These are phyloP conservation scores for Ceratobasidium sp. DNA, from an alignment of 1,284 basidiomycete genomes.

Conservation along the genomic window DNA sequence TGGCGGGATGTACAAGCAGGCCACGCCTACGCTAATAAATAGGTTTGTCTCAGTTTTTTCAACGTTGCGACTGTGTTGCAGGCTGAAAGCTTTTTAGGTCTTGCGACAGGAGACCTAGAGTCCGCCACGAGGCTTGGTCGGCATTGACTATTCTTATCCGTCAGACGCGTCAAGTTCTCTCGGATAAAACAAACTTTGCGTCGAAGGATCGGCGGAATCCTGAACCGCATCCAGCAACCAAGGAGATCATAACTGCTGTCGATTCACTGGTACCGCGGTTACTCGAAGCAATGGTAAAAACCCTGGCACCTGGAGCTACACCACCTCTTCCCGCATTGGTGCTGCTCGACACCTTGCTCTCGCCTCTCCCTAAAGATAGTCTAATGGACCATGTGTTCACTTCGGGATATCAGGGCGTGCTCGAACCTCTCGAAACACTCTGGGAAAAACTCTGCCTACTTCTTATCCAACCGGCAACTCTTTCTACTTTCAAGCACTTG, in stretches of 20 bases:
- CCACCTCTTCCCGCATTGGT: not conserved
- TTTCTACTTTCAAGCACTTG: conserved; percentile 72
- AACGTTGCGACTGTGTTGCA: not conserved
- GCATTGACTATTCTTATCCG: conserved; percentile 84
- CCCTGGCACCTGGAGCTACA: not conserved
- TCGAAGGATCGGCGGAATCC: not conserved
- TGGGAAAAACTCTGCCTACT: conserved; percentile 29
- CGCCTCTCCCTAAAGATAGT: not conserved
- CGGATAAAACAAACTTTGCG: conserved; percentile 45
- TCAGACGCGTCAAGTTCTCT: conserved; percentile 65
- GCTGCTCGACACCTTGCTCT: not conserved
- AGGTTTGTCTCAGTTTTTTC: conserved; percentile 55
- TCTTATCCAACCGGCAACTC: conserved; percentile 53
- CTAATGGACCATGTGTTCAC: not conserved
- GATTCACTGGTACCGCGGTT: not conserved
- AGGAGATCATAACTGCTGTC: not conserved
- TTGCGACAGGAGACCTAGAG: conserved; percentile 94
- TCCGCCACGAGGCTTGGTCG: conserved; percentile 93
- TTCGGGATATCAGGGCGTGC: not conserved
- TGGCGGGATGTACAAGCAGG: conserved; percentile 78
- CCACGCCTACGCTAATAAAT: conserved; percentile 88
- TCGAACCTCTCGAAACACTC: not conserved
- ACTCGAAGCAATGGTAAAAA: not conserved
- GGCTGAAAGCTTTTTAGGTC: conserved; percentile 66
- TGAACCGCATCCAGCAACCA: not conserved